Evolutionary conservation across 1,139 yeast species (phyloP).

Genomic region (Yamadazyma spencermartinsiae): DNA sequence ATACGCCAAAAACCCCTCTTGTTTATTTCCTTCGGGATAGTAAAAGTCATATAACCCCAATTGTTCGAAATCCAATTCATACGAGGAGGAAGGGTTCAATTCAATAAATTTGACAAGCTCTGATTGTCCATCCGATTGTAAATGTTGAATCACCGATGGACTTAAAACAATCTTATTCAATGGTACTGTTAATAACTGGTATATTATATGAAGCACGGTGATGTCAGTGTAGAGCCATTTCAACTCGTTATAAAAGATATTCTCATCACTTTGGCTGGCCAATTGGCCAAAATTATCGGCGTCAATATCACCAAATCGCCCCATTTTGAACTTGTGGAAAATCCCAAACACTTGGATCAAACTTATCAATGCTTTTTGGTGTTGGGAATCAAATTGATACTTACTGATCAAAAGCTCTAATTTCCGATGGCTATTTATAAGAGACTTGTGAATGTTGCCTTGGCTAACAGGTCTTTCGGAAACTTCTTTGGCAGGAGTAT

Average conservation of each 20-base stretch:
- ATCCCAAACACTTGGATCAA: neutral
- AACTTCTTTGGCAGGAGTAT: neutral
- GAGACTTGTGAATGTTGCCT: neutral
- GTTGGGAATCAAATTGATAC: neutral
- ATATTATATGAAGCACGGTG: slow-evolving; percentile 4
- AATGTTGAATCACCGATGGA: neutral
- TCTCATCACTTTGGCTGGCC: neutral
- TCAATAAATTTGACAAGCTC: neutral
- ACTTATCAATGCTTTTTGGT: neutral
- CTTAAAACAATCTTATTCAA: slow-evolving; percentile 8
- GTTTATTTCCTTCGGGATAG: slow-evolving; percentile 6
- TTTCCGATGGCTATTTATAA: neutral
- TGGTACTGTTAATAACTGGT: slow-evolving; percentile 11
- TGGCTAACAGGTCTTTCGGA: neutral
- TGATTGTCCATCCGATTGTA: neutral
- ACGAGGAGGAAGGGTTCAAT: neutral
- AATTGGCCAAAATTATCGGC: neutral
- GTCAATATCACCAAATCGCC: neutral
- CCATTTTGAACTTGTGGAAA: slow-evolving; percentile 1
- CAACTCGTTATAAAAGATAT: neutral
- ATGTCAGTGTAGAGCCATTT: neutral
- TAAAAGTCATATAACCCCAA: slow-evolving; percentile 2
- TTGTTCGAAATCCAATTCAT: neutral
- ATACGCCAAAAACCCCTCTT: slow-evolving; percentile 8
- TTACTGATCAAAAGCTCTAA: neutral